Evolutionary conservation across 2,329 filamentous ascomycete species (phyloP).

Genomic region (Neurospora sp.): DNA sequence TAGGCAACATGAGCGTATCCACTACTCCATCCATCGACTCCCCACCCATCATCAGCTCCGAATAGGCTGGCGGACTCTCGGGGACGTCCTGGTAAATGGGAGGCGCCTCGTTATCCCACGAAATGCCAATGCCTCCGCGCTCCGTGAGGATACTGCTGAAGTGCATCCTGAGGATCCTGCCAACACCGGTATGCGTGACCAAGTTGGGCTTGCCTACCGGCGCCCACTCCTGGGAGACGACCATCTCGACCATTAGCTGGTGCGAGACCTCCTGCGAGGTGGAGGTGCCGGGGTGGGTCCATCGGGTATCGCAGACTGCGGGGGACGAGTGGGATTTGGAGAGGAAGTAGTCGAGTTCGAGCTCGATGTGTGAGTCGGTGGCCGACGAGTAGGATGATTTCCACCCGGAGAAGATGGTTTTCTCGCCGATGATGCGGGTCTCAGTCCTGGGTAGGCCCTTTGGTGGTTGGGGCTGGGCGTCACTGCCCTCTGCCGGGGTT

Average conservation of each 20-base stretch:
- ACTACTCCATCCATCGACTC: constrained; percentile 29
- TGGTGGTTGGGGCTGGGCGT: constrained; percentile 29
- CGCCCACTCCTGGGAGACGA: constrained; percentile 83
- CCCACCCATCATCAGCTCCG: constrained; percentile 23
- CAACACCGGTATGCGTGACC: constrained; percentile 78
- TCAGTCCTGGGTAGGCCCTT: constrained; percentile 70
- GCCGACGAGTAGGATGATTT: constrained; percentile 55
- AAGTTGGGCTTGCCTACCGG: constrained; percentile 58
- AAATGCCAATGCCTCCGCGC: constrained; percentile 76
- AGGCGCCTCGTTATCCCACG: constrained; percentile 93
- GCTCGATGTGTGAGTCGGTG: constrained; percentile 54
- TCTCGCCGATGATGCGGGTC: constrained; percentile 66
- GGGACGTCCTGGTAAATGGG: constrained; percentile 93
- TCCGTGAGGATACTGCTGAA: constrained; percentile 67
- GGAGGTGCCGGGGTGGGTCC: constrained; percentile 55
- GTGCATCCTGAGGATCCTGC: constrained; percentile 84
- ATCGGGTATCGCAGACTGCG: constrained; percentile 57
- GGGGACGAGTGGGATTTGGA: constrained; percentile 45
- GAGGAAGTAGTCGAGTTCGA: constrained; percentile 72
- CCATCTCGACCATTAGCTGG: constrained; percentile 82
- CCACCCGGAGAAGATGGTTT: constrained; percentile 81
- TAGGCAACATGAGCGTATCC: constrained; percentile 6
- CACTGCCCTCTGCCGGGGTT: constrained; percentile 16
- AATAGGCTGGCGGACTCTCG: constrained; percentile 68
- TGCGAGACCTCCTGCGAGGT: constrained; percentile 55